Percentiles rank a stretch among this genome's conserved stretches.
phyloP scores from a whole-genome alignment of 169 alveolate species.

The Plasmodium chabaudi region DNA sequence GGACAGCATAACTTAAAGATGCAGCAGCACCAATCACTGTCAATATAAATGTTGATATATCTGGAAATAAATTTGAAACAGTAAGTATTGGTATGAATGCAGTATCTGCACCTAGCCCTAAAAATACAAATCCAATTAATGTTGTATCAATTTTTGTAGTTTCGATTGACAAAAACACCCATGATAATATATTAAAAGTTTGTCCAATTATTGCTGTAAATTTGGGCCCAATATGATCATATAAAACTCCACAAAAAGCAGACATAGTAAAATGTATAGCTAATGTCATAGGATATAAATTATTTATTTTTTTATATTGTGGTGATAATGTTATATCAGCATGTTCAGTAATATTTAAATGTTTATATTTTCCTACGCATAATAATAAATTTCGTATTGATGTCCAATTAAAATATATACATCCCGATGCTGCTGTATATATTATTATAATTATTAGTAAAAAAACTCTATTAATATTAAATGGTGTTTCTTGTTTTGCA shows the following conservation, averaged over 20 bases:
- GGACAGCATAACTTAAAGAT: conserved; percentile 72
- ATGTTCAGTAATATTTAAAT: conserved; percentile 21
- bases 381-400: conserved; percentile 39
- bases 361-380: conserved; percentile 43
- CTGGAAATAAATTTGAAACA: conserved; percentile 57
- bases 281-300: conserved; percentile 40
- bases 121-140: conserved; percentile 30
- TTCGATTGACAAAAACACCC: conserved; percentile 59
- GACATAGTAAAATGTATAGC: conserved; percentile 73
- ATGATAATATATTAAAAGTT: conserved; percentile 30
- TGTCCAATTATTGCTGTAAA: conserved; percentile 72
- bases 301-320: conserved; percentile 66
- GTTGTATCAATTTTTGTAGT: conserved; percentile 49
- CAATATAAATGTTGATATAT: conserved; percentile 59
- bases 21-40: conserved; percentile 75
- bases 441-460: conserved; percentile 36
- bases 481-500: conserved; percentile 69
- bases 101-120: conserved; percentile 73
- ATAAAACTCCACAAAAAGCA: conserved; percentile 62
- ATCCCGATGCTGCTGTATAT: conserved; percentile 52
- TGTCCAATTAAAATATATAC: conserved; percentile 72
- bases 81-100: conserved; percentile 63
- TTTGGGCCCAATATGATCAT: conserved; percentile 71
- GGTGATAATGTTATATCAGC: conserved; percentile 48
- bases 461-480: conserved; percentile 28